Conservation (phyloP, 169 alveolate species). For the Plasmodium yoelii region DNA sequence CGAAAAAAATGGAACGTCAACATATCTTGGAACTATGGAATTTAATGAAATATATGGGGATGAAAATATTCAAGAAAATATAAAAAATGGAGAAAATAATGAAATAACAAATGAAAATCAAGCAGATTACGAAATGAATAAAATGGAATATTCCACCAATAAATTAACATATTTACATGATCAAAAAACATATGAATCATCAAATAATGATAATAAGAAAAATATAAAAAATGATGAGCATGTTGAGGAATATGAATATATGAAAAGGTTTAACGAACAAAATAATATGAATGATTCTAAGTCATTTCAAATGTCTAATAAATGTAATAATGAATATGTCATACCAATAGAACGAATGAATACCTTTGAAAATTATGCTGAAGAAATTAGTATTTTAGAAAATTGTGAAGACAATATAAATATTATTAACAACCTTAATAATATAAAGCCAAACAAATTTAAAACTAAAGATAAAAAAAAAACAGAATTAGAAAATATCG, state of each 20-base stretch:
- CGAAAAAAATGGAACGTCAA: neutral
- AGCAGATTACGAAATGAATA: neutral
- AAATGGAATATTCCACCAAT: too few relatives aligned
- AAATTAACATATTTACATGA: neutral
- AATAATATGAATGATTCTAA: slow-evolving; percentile 15
- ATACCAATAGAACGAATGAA: slow-evolving; percentile 54
- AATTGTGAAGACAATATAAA: slow-evolving; percentile 23
- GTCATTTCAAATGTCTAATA: neutral
- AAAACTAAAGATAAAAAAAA: neutral
- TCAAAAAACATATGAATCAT: neutral
- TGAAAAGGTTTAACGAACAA: slow-evolving; percentile 31
- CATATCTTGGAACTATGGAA: neutral
- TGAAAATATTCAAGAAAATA: neutral
- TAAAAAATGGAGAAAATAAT: slow-evolving; percentile 1
- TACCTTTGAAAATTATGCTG: slow-evolving; percentile 52
- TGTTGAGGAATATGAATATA: slow-evolving; percentile 38
- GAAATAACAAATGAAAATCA: neutral
- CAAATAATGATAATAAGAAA: slow-evolving; percentile 3
- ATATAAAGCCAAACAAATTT: neutral
- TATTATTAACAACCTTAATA: neutral
- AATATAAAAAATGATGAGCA: neutral
- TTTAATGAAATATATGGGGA: neutral
- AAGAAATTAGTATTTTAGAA: slow-evolving; percentile 15
- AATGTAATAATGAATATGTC: slow-evolving; percentile 32
- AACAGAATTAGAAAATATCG: slow-evolving; percentile 14